phyloP scores from a whole-genome alignment of 495 filamentous ascomycete genomes.

The Parathielavia appendiculata region DNA sequence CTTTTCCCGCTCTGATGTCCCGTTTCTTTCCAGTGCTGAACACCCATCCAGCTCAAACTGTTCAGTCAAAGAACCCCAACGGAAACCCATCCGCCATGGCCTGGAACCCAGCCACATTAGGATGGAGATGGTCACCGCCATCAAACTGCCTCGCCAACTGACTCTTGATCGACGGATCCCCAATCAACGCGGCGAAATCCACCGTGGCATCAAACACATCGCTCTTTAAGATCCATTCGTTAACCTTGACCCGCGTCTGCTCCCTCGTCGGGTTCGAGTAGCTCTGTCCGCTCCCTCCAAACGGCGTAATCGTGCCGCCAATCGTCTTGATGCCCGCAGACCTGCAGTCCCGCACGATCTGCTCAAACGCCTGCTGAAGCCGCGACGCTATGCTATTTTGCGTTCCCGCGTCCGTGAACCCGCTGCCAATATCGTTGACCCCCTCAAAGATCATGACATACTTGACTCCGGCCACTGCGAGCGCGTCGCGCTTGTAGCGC shows the following conservation, averaged over 20 bases:
- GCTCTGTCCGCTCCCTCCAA: slow-evolving; percentile 43
- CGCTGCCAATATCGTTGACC: slow-evolving; percentile 63
- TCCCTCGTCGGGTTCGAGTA: slow-evolving; percentile 57
- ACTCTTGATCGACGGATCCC: slow-evolving; percentile 44
- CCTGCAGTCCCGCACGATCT: slow-evolving; percentile 55
- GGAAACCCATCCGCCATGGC: slow-evolving; percentile 58
- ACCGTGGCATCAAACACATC: slow-evolving; percentile 57
- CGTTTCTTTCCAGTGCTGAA: no score
- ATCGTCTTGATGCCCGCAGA: slow-evolving; percentile 52
- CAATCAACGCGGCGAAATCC: slow-evolving; percentile 58
- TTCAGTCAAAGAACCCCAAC: slow-evolving; percentile 46
- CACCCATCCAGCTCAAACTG: no score
- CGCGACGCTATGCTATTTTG: slow-evolving; percentile 49
- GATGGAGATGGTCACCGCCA: slow-evolving; percentile 67
- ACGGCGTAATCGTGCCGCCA: slow-evolving; percentile 66
- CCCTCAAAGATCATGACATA: slow-evolving; percentile 69
- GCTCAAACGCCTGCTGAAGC: slow-evolving; percentile 53
- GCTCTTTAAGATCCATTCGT: slow-evolving; percentile 56
- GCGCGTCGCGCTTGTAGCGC: slow-evolving; percentile 60
- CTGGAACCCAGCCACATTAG: slow-evolving; percentile 60
- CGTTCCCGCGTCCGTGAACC: slow-evolving; percentile 38
- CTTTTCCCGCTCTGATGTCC: no score
- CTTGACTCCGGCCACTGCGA: slow-evolving; percentile 46
- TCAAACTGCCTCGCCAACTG: slow-evolving; percentile 50
- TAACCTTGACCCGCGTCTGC: slow-evolving; percentile 53